Conservation (phyloP, 75 land plant genomes). For the Ceratopteris richardii region DNA sequence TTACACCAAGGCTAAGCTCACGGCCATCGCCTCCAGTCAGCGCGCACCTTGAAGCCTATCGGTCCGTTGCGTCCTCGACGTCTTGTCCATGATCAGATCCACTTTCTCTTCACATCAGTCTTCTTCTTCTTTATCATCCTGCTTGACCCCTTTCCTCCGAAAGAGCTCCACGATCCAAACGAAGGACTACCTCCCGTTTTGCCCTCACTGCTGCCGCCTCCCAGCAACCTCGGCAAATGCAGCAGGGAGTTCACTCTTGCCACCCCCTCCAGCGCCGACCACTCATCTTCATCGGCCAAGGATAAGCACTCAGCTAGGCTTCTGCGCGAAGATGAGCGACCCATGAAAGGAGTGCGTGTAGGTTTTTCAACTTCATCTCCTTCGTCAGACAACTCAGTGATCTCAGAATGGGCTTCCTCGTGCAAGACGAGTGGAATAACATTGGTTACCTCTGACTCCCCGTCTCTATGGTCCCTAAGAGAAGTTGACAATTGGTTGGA, state of each 20-base stretch:
- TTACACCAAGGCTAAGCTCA: no score
- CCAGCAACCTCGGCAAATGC: constrained; percentile 63
- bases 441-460: neutral
- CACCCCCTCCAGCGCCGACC: constrained; percentile 91
- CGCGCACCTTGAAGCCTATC: no score
- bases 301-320: constrained; percentile 43
- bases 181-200: no score
- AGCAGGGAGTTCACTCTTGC: constrained; percentile 74
- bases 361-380: neutral
- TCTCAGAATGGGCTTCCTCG: neutral
- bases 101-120: no score
- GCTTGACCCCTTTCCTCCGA: no score
- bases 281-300: constrained; percentile 37
- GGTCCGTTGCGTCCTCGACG: no score
- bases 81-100: no score
- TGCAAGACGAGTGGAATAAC: neutral
- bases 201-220: constrained; percentile 17
- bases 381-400: neutral
- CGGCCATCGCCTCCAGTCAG: no score
- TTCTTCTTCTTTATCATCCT: no score
- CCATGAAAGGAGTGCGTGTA: neutral
- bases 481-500: no score
- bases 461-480: no score
- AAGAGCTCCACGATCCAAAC: no score
- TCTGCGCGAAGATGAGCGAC: constrained; percentile 16